phyloP scores from a whole-genome alignment of 805 yeast species.

The Wickerhamomyces subpelliculosus region DNA sequence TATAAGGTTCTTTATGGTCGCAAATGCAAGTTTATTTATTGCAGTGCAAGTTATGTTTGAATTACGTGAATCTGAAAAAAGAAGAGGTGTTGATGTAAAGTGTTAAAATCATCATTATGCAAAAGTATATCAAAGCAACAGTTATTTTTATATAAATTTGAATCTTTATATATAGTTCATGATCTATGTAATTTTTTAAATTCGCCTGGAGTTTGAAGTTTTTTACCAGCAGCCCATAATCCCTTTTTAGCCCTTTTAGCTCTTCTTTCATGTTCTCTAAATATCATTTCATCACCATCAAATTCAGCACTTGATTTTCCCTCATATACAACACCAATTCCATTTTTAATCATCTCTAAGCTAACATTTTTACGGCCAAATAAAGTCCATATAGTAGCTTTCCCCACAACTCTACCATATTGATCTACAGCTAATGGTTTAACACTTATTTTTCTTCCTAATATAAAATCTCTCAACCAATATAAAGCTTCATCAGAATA shows the following conservation, averaged over 20 bases:
- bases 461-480: slow-evolving; percentile 64
- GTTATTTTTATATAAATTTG: background rate
- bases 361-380: slow-evolving; percentile 77
- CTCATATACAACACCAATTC: slow-evolving; percentile 86
- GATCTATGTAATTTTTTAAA: slow-evolving; percentile 45
- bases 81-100: slow-evolving; percentile 75
- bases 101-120: slow-evolving; percentile 33
- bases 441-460: slow-evolving; percentile 64
- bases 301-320: slow-evolving; percentile 77
- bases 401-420: slow-evolving; percentile 81
- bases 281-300: slow-evolving; percentile 64
- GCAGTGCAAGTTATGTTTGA: slow-evolving; percentile 95
- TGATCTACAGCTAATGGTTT: slow-evolving; percentile 83
- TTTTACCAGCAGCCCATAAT: slow-evolving; percentile 54
- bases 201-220: slow-evolving; percentile 68
- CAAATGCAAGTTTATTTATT: slow-evolving; percentile 65
- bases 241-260: slow-evolving; percentile 59
- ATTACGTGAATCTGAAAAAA: slow-evolving; percentile 74
- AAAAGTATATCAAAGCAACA: background rate
- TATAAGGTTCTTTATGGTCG: slow-evolving; percentile 47
- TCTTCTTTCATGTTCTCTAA: slow-evolving; percentile 48
- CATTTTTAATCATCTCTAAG: slow-evolving; percentile 76
- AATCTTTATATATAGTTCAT: background rate
- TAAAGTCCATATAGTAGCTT: slow-evolving; percentile 45
- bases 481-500: slow-evolving; percentile 73